Conservation (phyloP, 2,329 filamentous ascomycete genomes). For the Colletotrichum cordylinicola region DNA sequence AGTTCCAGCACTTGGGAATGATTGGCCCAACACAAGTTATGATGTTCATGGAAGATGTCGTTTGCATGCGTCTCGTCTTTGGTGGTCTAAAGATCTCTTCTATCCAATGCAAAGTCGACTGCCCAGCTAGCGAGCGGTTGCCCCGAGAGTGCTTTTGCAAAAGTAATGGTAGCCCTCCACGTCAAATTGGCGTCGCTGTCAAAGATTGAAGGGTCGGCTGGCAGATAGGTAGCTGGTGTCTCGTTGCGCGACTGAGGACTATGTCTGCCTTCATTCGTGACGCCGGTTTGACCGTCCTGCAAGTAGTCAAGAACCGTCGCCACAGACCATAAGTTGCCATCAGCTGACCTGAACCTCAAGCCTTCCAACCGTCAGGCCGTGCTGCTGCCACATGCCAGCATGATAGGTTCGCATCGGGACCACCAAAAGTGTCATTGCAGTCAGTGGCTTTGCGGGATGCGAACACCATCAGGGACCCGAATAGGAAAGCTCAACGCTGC, state of each 20-base stretch:
- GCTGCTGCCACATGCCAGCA: background rate
- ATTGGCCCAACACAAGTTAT: background rate
- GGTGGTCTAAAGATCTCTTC: background rate
- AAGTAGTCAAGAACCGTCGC: background rate
- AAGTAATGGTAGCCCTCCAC: background rate
- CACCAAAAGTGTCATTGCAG: rapidly evolving
- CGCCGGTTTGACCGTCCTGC: background rate
- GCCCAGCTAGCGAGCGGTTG: background rate
- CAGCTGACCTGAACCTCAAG: background rate
- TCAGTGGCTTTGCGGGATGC: background rate
- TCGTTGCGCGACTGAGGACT: too few relatives aligned
- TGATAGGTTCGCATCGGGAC: background rate
- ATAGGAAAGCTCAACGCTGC: background rate
- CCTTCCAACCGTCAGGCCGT: background rate
- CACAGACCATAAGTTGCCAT: background rate
- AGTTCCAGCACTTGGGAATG: background rate
- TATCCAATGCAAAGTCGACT: background rate
- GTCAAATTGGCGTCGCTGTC: background rate
- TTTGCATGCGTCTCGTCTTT: background rate
- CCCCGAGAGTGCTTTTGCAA: background rate
- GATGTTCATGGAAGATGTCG: rapidly evolving
- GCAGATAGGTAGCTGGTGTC: too few relatives aligned
- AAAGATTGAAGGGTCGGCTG: too few relatives aligned
- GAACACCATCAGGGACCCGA: background rate
- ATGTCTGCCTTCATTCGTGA: background rate